Conservation (phyloP, 805 yeast species). For the Zygoascus tannicola region DNA sequence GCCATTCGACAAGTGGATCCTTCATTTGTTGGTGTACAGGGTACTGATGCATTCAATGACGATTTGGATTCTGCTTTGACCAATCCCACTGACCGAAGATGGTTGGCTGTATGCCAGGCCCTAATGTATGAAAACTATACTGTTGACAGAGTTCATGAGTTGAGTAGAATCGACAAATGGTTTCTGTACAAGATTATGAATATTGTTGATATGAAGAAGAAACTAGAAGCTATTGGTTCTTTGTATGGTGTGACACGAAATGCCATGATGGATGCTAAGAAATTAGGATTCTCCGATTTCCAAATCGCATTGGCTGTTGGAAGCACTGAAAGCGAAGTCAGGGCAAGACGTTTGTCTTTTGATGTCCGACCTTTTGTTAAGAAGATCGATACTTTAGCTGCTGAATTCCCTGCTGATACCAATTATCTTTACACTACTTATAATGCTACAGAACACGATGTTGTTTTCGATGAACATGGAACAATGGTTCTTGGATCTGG, state of each 20-base stretch:
- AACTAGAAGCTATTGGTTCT: conserved; percentile 56
- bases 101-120: conserved; percentile 98
- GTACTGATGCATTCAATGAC: conserved; percentile 53
- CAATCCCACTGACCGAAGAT: conserved; percentile 90
- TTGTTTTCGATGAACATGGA: conserved; percentile 80
- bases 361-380: conserved; percentile 89
- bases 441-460: conserved; percentile 81
- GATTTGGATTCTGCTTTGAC: conserved; percentile 60
- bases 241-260: conserved; percentile 57
- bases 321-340: conserved; percentile 67
- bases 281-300: conserved; percentile 89
- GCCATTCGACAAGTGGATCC: conserved; percentile 96
- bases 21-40: conserved; percentile 83
- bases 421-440: conserved; percentile 94
- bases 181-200: conserved; percentile 87
- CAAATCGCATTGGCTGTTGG: conserved; percentile 78
- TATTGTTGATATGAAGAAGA: conserved; percentile 81
- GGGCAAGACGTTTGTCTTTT: conserved; percentile 68
- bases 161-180: conserved; percentile 93
- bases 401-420: conserved; percentile 97
- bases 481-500: conserved; percentile 97
- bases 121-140: conserved; percentile 82
- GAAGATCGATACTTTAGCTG: conserved; percentile 95
- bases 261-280: conserved; percentile 69
- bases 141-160: conserved; percentile 85